Evolutionary conservation across 768 basidiomycete species (phyloP), one percentile per base, ranked within the genome.

Genomic region (Piloderma croceum): DNA sequence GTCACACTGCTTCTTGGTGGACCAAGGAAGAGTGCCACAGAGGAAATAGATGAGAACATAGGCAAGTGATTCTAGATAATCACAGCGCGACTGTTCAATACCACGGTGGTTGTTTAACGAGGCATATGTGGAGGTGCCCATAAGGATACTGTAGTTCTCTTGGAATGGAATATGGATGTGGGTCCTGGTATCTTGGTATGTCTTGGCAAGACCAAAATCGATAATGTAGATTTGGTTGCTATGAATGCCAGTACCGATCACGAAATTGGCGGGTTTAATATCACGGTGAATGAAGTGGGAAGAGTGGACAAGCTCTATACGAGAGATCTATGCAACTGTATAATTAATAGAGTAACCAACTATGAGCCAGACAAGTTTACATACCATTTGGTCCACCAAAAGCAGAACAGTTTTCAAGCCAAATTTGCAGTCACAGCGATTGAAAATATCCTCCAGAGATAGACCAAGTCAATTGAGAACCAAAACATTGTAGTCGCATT

Each of bases 1-100:
- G 67, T 98, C 96, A 65, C 98, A 98, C 76, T 99, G 96, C 80
- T 99, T 99, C 90, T 99, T 99, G 44, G 96, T 99, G 29, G 94
- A 94, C 94, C 94, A 99, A 23, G 94, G 94, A 32, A 99, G 79
- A 42, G 90, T 84, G 36, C 94, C 96, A 49, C 96, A 90, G 49
- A 99, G 84, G 80, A 99, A 99, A 74, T n/a, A n/a, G 96, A 99
- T 97, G 52, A 99, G 79, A 18, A 99, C 96, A 58, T 99, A 99
- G 44, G 93, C 94, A 45, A 99, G 84, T 1, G 93, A 97, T 64
- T 99, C 94, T 52, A 98, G 77, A 60, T 98, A 94, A 61, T 99
- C 94, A 42, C 94, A 87, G 54, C 96, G 87, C 46, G 93, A 90
- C 63, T 98, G 94, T 65, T 99, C 90, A 39, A 98, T 94, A 50